These are phyloP conservation scores for Lichtheimia ornata DNA, from an alignment of 371 early-diverging fungal species.

Conservation along the genomic window DNA sequence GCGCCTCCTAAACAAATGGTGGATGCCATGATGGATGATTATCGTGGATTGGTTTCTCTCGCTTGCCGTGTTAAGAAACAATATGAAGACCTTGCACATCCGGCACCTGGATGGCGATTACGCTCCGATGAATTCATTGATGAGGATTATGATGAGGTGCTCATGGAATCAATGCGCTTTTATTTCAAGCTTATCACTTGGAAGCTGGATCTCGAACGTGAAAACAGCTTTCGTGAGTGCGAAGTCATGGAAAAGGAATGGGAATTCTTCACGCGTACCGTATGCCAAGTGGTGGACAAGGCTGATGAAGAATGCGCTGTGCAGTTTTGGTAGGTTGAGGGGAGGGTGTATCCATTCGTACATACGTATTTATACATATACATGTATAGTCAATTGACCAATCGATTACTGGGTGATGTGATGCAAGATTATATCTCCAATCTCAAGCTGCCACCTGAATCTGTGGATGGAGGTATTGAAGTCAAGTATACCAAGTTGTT, in stretches of 20 bases:
- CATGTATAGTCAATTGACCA: constrained; percentile 42
- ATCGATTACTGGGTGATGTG: constrained; percentile 47
- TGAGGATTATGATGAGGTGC: constrained; percentile 67
- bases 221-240: constrained; percentile 70
- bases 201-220: constrained; percentile 59
- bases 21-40: constrained; percentile 83
- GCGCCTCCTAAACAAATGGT: constrained; percentile 74
- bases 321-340: constrained; percentile 73
- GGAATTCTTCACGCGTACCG: constrained; percentile 67
- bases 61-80: constrained; percentile 75
- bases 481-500: constrained; percentile 62
- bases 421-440: constrained; percentile 52
- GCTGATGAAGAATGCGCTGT: constrained; percentile 77
- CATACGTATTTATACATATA: background rate
- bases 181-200: constrained; percentile 79
- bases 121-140: constrained; percentile 58
- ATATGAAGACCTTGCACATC: constrained; percentile 64
- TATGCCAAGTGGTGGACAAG: constrained; percentile 71
- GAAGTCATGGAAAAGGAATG: constrained; percentile 85
- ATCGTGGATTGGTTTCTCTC: constrained; percentile 68
- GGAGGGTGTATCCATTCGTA: background rate
- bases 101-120: constrained; percentile 73
- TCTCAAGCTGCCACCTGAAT: constrained; percentile 38
- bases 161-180: constrained; percentile 72
- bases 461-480: constrained; percentile 51